Conservation (phyloP, 768 basidiomycete species). For the Russula dissimulans region DNA sequence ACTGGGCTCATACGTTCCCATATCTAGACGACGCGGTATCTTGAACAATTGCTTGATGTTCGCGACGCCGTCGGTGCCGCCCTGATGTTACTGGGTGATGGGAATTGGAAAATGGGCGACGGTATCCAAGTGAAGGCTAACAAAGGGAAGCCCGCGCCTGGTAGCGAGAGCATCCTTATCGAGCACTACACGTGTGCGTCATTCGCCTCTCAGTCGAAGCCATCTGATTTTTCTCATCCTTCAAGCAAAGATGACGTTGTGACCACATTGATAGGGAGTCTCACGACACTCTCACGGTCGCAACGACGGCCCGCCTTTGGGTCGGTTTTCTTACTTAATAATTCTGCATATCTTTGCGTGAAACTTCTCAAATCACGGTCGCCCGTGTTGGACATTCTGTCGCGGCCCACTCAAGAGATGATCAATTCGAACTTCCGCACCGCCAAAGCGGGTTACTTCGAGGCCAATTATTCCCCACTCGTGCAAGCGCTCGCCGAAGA, state of each 20-base stretch:
- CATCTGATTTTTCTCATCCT: neutral
- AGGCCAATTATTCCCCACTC: constrained; percentile 70
- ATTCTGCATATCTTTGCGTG: constrained; percentile 58
- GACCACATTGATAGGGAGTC: constrained; percentile 47
- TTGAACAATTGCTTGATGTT: constrained; percentile 63
- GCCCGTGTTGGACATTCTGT: constrained; percentile 41
- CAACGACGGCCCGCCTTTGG: constrained; percentile 54
- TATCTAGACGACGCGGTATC: constrained; percentile 52
- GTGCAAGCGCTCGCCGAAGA: constrained; percentile 53
- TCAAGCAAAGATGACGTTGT: constrained; percentile 58
- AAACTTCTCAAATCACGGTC: constrained; percentile 47
- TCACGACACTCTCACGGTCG: constrained; percentile 54
- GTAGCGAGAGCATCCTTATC: constrained; percentile 50
- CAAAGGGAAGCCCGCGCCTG: constrained; percentile 35
- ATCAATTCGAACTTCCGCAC: constrained; percentile 67
- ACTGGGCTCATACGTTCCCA: neutral
- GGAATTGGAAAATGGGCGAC: constrained; percentile 90
- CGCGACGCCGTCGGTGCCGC: constrained; percentile 57
- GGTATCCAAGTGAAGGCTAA: constrained; percentile 51
- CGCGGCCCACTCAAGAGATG: constrained; percentile 50
- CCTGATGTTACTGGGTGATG: constrained; percentile 66
- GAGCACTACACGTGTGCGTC: constrained; percentile 69
- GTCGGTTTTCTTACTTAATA: constrained; percentile 75
- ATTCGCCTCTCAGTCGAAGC: neutral
- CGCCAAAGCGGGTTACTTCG: constrained; percentile 78